phyloP scores from a whole-genome alignment of 83 land plant species.

The Thuja plicata region DNA sequence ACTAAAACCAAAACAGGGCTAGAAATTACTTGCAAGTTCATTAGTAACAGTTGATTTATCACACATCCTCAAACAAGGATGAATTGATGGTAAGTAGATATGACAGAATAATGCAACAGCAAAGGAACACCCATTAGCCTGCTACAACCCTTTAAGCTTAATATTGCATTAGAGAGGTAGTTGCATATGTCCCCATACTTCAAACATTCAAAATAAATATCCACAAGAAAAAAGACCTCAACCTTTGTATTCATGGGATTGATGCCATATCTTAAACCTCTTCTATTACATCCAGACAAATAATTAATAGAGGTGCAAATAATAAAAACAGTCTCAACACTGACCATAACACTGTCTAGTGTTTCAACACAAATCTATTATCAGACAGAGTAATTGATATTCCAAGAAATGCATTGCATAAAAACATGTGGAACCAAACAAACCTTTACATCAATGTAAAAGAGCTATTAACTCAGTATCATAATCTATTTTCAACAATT shows the following conservation, averaged over 20 bases:
- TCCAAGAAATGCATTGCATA: background rate
- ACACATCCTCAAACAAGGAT: background rate
- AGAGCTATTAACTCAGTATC: background rate
- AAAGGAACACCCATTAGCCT: background rate
- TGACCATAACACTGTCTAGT: background rate
- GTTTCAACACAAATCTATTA: background rate
- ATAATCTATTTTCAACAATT: background rate
- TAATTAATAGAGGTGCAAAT: background rate
- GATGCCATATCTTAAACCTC: background rate
- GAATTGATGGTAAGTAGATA: background rate
- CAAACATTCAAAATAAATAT: background rate
- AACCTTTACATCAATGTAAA: background rate
- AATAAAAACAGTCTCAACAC: background rate
- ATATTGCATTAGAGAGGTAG: background rate
- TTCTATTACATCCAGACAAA: background rate
- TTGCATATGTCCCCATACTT: background rate
- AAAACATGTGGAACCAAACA: background rate
- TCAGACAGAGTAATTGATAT: background rate
- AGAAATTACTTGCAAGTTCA: background rate
- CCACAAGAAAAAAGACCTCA: background rate
- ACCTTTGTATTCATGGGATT: background rate
- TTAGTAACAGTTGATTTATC: background rate
- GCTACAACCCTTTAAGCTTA: background rate
- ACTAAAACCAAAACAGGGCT: background rate
- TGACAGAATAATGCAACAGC: background rate